Conservation (phyloP, 352 stramenopile genomes). For the Globisporangium heterothallicum region DNA sequence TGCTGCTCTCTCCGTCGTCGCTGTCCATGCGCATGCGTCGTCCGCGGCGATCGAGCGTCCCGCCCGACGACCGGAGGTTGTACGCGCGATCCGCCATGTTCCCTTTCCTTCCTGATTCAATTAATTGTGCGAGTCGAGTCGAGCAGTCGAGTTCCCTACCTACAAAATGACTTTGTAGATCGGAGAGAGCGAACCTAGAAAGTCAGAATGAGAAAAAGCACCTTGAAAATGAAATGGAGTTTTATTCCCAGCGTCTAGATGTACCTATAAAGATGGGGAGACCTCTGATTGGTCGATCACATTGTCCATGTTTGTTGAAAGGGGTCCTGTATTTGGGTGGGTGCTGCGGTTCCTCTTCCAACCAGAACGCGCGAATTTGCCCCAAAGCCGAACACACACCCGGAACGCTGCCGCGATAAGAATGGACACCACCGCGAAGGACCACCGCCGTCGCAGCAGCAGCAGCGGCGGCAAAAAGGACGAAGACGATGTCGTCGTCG, state of each 20-base stretch:
- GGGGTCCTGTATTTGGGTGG: too few relatives aligned
- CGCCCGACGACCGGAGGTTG: constrained; percentile 24
- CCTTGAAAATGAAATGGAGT: background rate
- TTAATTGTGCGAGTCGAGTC: too few relatives aligned
- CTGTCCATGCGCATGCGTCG: constrained; percentile 6
- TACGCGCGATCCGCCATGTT: constrained; percentile 19
- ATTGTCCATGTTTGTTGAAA: too few relatives aligned
- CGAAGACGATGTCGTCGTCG: too few relatives aligned
- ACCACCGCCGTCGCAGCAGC: constrained; percentile 17
- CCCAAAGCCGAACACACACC: background rate
- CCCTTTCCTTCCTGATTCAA: background rate
- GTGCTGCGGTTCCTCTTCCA: background rate
- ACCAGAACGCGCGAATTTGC: background rate
- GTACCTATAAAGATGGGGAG: too few relatives aligned
- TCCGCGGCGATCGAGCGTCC: too few relatives aligned
- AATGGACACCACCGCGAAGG: constrained; percentile 10
- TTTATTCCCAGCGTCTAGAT: too few relatives aligned
- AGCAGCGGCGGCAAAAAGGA: constrained; percentile 11
- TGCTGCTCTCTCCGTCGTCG: background rate
- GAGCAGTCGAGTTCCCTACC: too few relatives aligned
- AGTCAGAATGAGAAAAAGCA: background rate
- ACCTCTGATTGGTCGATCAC: too few relatives aligned
- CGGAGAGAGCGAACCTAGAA: too few relatives aligned
- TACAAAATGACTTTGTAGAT: too few relatives aligned
- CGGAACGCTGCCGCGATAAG: too few relatives aligned